Evolutionary conservation across 805 yeast genomes (phyloP), one percentile per base, ranked within the genome.

Genomic region (Candida suzukii): DNA sequence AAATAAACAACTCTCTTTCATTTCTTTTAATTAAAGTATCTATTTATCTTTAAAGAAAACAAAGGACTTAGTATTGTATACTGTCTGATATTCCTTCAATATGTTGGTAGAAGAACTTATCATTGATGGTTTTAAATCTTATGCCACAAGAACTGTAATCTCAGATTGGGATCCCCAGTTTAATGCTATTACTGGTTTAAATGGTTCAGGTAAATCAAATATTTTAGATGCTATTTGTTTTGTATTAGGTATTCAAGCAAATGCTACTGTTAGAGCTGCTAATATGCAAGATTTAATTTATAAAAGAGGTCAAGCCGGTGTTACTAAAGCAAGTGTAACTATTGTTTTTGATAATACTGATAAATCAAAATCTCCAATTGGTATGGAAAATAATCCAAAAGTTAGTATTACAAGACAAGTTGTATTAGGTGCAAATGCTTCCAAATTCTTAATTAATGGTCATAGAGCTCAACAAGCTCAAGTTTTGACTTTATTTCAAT

Each of bases 241-340:
- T 63, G 99, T 95, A n/a, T 70, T 93, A 27, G 99, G 99, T 41
- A 90, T 93, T 45, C 82, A 96, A 1, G 79, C 95, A 12, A 88
- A 91, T 93, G 60, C 86, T n/a, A 85, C 95, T 0, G 96, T 95
- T 22, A 73, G 99, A 57, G 99, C 99, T 0, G 81, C 88, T 6
- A 90, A 83, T 56, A 67, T 90, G 32, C 97, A 91, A 56, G 99
- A 93, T 61, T 74, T 93, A 57, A 93, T 93, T 39, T 93, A 93
- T 60, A 93, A 93, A 54, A 77, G 98, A 52, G 99, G 99, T 12
- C 99, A 93, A 60, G 98, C 99, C 0, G 98, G 98, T 49, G 91
- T 91, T 13, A 90, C 97, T 2, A 90, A 88, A 58, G 99, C 99
- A 1, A 82, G 93, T 54, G 99, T 93, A 2, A 90, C 98, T 0